These are phyloP conservation scores for Penicillium subrubescens DNA, from an alignment of 495 filamentous ascomycete genomes.

Conservation along the genomic window DNA sequence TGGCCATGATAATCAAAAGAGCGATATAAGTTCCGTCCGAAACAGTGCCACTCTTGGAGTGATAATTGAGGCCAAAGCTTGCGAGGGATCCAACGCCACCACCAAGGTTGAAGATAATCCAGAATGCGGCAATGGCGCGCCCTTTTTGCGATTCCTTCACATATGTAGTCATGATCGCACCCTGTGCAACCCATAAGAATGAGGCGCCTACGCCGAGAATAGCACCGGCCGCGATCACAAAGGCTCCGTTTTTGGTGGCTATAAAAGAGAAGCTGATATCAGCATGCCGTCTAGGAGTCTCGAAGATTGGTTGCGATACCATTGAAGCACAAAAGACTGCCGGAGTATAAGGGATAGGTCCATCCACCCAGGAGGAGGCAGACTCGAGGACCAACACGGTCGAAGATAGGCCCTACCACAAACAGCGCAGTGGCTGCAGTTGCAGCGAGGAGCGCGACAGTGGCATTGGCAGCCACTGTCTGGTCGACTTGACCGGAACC, in stretches of 20 bases:
- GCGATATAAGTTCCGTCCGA: slow-evolving; percentile 52
- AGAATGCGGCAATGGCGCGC: slow-evolving; percentile 53
- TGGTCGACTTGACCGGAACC: slow-evolving; percentile 53
- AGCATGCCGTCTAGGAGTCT: neutral
- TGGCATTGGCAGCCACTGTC: slow-evolving; percentile 46
- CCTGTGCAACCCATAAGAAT: slow-evolving; percentile 56
- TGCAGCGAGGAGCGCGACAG: slow-evolving; percentile 41
- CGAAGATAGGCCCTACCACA: slow-evolving; percentile 45
- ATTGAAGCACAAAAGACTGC: slow-evolving; percentile 45
- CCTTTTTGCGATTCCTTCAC: slow-evolving; percentile 51
- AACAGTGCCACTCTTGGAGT: slow-evolving; percentile 48
- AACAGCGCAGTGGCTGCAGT: slow-evolving; percentile 46
- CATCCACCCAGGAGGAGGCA: slow-evolving; percentile 47
- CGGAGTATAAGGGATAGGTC: slow-evolving; percentile 47
- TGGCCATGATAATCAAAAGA: slow-evolving; percentile 48
- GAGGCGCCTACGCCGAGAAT: slow-evolving; percentile 54
- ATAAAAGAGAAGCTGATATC: slow-evolving; percentile 10
- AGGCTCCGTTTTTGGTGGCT: slow-evolving; percentile 72
- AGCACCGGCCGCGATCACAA: slow-evolving; percentile 67
- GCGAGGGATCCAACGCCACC: slow-evolving; percentile 52
- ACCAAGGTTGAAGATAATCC: slow-evolving; percentile 59
- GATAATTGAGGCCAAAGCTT: slow-evolving; percentile 50
- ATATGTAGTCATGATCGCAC: slow-evolving; percentile 60
- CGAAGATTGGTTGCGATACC: slow-evolving; percentile 10
- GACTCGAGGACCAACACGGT: slow-evolving; percentile 41